Base-by-base conservation (phyloP, 352 stramenopile species). In the Blastocystis sp. region DNA sequence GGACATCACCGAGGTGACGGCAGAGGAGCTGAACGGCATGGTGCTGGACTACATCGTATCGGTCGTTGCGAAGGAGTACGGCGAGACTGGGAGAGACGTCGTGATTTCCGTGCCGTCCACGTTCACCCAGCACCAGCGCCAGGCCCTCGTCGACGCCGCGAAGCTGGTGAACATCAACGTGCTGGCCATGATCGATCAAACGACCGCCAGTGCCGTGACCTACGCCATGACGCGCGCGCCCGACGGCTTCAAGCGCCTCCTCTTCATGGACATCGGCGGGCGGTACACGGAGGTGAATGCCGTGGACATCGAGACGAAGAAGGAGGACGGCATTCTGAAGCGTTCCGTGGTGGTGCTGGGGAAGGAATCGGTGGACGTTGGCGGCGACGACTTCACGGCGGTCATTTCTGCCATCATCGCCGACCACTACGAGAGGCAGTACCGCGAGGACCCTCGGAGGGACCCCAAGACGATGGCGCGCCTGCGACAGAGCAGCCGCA, bases 81-180 rank as follows among this genome's bases (percentile, higher is more conserved):
- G 28, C 0, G 48, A 81, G 41, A 66, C 14, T 1, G 66, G 14
- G n/a, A 21, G 48, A n/a, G 48, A 81, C 19, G 48, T 81, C 4
- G 71, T 81, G 43, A 43, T 81, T 64, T 81, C 71, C 19, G 60
- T 81, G 41, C 71, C 71, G 11, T 81, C 71, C 21, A 52, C 43
- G 9, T 81, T 81, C 56, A 66, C 71, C 7, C 48, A 65, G 17
- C 11, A 17, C 19, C 71, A 81, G 21, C 71, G 71, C 53, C 71
- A 81, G 28, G 71, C 71, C 7, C 28, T 81, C 21, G 48, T 81
- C 4, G 71, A 81, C 10, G 41, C 71, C 1, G 71, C 71, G 21
- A 64, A 23, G 48, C 71, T 81, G 9, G 71, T 41, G 21, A 65
- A 81, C 43, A 62, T 81, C 28, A 21, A 81, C 43, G 48, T 81